phyloP scores from a whole-genome alignment of 2,329 filamentous ascomycete genomes.

The Fusarium decemcellulare region DNA sequence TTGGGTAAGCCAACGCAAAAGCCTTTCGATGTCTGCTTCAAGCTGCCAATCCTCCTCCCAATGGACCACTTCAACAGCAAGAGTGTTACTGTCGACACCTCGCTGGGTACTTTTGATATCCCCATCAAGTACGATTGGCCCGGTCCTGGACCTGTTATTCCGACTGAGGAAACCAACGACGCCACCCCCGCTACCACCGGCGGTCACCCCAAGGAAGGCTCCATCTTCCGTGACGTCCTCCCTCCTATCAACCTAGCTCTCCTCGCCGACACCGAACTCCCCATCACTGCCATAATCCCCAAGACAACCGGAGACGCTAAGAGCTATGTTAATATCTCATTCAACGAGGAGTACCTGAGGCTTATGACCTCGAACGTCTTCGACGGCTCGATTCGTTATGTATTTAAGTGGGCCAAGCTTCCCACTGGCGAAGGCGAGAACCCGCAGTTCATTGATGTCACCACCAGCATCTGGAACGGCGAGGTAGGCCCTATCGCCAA shows the following conservation, averaged over 20 bases:
- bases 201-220: neutral
- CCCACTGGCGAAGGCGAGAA: neutral
- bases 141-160: neutral
- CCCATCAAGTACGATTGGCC: constrained; percentile 6
- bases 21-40: neutral
- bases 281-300: constrained; percentile 1
- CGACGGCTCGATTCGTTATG: constrained; percentile 1
- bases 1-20: neutral
- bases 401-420: constrained; percentile 11
- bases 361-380: neutral
- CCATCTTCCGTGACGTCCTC: neutral
- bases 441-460: constrained; percentile 12
- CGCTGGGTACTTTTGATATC: constrained; percentile 2
- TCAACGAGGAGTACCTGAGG: constrained; percentile 11
- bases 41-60: constrained; percentile 13
- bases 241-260: neutral
- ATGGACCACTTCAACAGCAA: constrained; percentile 18
- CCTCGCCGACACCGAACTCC: neutral
- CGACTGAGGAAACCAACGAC: neutral
- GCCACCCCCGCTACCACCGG: no score
- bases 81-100: constrained; percentile 8
- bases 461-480: constrained; percentile 16
- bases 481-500: neutral
- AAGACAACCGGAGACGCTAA: neutral
- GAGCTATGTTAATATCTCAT: neutral